These are phyloP conservation scores for Coniella lustricola DNA, from an alignment of 2,329 filamentous ascomycete genomes.

Conservation along the genomic window DNA sequence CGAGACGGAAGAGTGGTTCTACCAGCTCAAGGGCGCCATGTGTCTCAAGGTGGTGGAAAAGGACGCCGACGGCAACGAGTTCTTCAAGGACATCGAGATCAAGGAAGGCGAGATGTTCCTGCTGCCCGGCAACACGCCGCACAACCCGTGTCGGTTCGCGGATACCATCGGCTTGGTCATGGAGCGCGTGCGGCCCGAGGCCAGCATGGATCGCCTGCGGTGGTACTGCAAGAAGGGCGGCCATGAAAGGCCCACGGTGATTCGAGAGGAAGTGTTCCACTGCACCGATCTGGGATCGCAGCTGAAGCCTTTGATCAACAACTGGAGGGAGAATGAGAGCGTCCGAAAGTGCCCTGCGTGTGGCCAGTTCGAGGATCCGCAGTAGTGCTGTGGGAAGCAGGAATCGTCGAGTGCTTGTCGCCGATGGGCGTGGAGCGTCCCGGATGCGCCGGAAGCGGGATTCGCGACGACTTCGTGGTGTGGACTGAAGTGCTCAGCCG, in stretches of 20 bases:
- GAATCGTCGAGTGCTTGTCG: not conserved
- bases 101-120: conserved; percentile 18
- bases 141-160: conserved; percentile 19
- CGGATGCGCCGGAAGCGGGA: not conserved
- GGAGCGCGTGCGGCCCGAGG: conserved; percentile 18
- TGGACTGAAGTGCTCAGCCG: too few relatives aligned
- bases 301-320: conserved; percentile 18
- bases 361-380: conserved; percentile 13
- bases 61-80: conserved; percentile 7
- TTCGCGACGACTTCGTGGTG: not conserved
- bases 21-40: conserved; percentile 21
- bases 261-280: conserved; percentile 18
- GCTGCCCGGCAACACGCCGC: conserved; percentile 18
- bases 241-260: conserved; percentile 16
- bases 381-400: not conserved
- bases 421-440: not conserved
- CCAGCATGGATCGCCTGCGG: conserved; percentile 16
- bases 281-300: conserved; percentile 19
- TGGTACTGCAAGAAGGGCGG: conserved; percentile 20
- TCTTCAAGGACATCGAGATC: conserved; percentile 16
- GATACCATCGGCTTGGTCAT: conserved; percentile 19
- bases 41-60: conserved; percentile 16
- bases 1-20: conserved; percentile 21
- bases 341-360: conserved; percentile 13
- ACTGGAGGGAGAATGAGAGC: conserved; percentile 18